phyloP scores from a whole-genome alignment of 148 eudicot genomes.

The Pharnaceum exiguum region DNA sequence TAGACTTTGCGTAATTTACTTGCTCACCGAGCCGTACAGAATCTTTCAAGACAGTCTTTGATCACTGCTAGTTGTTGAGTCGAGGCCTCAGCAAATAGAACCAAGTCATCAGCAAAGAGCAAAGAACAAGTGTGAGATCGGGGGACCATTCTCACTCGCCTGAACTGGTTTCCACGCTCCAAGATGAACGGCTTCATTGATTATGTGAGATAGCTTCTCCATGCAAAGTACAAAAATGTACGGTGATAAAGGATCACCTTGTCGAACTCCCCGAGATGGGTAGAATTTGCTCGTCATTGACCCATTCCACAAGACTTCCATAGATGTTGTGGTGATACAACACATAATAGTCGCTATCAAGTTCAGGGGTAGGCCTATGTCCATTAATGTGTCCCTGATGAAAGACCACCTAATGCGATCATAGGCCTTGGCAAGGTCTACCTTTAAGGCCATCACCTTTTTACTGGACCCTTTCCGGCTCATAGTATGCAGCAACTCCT shows the following conservation, averaged over 20 bases:
- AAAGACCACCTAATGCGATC: slow-evolving; percentile 2
- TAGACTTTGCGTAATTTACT: neutral
- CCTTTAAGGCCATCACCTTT: neutral
- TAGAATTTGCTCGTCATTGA: neutral
- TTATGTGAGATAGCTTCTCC: neutral
- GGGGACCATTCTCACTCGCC: neutral
- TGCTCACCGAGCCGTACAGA: neutral
- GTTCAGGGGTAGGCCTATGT: neutral
- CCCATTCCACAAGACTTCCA: neutral
- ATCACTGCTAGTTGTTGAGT: neutral
- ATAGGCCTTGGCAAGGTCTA: neutral
- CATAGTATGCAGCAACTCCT: neutral
- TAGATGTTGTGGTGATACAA: neutral
- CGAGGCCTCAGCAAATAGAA: neutral
- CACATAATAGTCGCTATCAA: neutral
- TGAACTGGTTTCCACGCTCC: neutral
- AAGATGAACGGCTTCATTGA: rapidly evolving
- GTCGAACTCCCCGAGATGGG: neutral
- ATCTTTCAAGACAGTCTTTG: neutral
- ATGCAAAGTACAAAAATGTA: neutral
- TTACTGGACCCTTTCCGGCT: neutral
- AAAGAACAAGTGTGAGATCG: no score
- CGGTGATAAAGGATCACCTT: slow-evolving; percentile 4
- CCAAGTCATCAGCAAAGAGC: neutral
- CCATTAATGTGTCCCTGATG: neutral